phyloP scores from a whole-genome alignment of 2,329 filamentous ascomycete genomes.

The Xylariaceae sp. region DNA sequence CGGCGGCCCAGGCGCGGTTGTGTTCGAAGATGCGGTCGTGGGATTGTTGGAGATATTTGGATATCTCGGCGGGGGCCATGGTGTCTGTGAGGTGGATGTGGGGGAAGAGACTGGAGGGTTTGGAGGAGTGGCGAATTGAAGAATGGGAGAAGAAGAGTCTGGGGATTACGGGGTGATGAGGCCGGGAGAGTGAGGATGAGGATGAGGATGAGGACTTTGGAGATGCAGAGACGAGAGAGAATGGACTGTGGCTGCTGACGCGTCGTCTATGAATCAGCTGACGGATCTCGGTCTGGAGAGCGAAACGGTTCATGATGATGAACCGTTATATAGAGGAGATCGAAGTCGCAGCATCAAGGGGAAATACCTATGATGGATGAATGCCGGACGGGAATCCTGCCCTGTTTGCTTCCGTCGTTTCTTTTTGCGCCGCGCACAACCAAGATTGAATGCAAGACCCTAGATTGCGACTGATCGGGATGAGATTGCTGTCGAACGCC shows the following conservation, averaged over 20 bases:
- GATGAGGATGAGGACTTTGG: conserved; percentile 6
- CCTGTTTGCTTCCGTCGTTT: no score
- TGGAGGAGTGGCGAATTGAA: conserved; percentile 4
- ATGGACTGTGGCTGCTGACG: conserved; percentile 6
- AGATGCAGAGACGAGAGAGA: conserved; percentile 15
- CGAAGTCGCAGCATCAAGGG: neutral
- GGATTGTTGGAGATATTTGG: conserved; percentile 54
- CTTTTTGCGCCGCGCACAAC: no score
- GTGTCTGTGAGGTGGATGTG: conserved; percentile 8
- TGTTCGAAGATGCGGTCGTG: conserved; percentile 65
- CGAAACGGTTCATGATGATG: neutral
- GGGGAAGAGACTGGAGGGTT: neutral
- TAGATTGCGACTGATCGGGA: no score
- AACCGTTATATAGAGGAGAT: neutral
- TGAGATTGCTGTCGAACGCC: no score
- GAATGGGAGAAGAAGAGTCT: neutral
- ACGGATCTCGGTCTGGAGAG: conserved; percentile 13
- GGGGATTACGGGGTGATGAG: neutral
- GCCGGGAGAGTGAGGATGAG: conserved; percentile 3
- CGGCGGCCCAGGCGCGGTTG: conserved; percentile 61
- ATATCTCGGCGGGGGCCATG: conserved; percentile 37
- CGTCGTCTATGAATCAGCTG: conserved; percentile 10
- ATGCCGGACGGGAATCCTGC: no score
- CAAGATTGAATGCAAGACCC: no score
- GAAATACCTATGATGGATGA: neutral